Conservation (phyloP, 768 basidiomycete species). For the Agaricus subrufescens region DNA sequence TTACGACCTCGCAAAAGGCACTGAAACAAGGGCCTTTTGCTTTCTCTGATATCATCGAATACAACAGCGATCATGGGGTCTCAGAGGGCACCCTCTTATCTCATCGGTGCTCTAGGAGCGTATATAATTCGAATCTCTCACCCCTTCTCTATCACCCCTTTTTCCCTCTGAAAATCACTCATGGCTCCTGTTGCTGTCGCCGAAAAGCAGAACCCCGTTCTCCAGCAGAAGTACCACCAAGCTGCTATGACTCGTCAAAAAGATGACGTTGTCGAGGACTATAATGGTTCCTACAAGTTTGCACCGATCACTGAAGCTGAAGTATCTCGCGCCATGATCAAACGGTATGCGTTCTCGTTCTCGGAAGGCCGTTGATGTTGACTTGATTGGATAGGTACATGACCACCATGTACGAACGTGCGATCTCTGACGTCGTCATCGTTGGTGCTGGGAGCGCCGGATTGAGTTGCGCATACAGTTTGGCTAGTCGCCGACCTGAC, state of each 20-base stretch:
- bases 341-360: constrained; percentile 34
- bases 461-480: constrained; percentile 68
- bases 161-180: neutral
- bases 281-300: constrained; percentile 61
- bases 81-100: neutral
- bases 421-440: constrained; percentile 74
- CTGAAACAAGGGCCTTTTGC: neutral
- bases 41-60: neutral
- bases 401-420: constrained; percentile 66
- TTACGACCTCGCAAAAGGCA: neutral
- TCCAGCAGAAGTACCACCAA: neutral
- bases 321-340: constrained; percentile 75
- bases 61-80: neutral
- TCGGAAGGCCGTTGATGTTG: neutral
- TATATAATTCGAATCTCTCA: neutral
- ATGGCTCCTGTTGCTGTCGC: constrained; percentile 24
- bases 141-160: neutral
- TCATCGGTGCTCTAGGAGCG: neutral
- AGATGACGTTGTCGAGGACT: constrained; percentile 45
- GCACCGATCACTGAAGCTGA: constrained; percentile 75
- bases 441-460: constrained; percentile 71
- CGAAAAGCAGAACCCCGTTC: constrained; percentile 4
- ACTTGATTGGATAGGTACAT: constrained; percentile 49
- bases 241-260: constrained; percentile 17
- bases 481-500: constrained; percentile 64